These are phyloP conservation scores for Quercus engelmannii DNA, from an alignment of 306 rosid species.

Conservation along the genomic window DNA sequence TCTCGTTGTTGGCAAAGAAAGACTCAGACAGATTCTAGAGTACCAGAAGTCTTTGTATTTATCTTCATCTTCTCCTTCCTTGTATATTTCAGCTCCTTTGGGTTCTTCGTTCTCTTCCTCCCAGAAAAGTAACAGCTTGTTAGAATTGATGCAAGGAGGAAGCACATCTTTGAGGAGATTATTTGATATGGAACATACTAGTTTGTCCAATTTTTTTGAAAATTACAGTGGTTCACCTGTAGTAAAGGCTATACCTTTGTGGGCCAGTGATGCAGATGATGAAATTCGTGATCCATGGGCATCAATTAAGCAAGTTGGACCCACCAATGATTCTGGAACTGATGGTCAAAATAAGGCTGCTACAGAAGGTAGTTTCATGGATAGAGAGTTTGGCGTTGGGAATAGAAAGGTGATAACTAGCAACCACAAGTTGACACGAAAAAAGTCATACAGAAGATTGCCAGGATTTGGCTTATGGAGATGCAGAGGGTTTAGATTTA, in stretches of 20 bases:
- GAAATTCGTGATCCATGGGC: constrained; percentile 58
- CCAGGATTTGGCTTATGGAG: constrained; percentile 61
- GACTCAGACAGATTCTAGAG: constrained; percentile 48
- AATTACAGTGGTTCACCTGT: too few relatives aligned
- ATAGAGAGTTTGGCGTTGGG: constrained; percentile 17
- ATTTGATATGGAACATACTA: constrained; percentile 53
- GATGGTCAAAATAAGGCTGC: constrained; percentile 19
- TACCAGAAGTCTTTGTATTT: constrained; percentile 52
- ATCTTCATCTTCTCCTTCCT: constrained; percentile 32
- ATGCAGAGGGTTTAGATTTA: constrained; percentile 43
- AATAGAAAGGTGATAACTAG: constrained; percentile 12
- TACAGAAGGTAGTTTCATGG: constrained; percentile 32
- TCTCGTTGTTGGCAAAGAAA: constrained; percentile 42
- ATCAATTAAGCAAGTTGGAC: constrained; percentile 39
- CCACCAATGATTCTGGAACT: constrained; percentile 4
- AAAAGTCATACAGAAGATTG: constrained; percentile 53
- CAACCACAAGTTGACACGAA: constrained; percentile 52
- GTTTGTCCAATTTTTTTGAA: too few relatives aligned
- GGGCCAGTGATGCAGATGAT: constrained; percentile 55
- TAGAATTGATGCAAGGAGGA: constrained; percentile 72
- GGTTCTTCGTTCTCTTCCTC: constrained; percentile 34
- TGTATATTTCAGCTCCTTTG: constrained; percentile 27
- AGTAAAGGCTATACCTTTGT: too few relatives aligned
- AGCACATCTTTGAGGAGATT: constrained; percentile 70
- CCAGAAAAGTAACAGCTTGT: constrained; percentile 43